Percentiles rank a stretch among this genome's conserved stretches.
Evolutionary conservation across 192 early-diverging fungal genomes (phyloP).

Genomic region (Coemansia sp.): DNA sequence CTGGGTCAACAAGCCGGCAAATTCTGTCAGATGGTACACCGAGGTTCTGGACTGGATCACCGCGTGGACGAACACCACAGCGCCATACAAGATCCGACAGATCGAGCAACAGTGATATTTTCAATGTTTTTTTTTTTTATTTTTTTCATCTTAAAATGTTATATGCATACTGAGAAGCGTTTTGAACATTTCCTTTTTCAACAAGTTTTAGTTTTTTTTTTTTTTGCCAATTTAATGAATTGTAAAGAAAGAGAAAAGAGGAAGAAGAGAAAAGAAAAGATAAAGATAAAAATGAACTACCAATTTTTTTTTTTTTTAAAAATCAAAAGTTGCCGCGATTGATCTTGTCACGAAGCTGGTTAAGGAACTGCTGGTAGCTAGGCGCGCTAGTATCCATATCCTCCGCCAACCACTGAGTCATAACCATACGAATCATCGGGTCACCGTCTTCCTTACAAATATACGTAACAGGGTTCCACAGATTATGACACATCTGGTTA

Average conservation of each 20-base stretch:
- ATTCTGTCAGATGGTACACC: slow-evolving; percentile 71
- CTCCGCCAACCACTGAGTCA: slow-evolving; percentile 87
- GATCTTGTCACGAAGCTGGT: slow-evolving; percentile 72
- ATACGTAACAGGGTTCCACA: slow-evolving; percentile 75
- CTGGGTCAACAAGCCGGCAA: slow-evolving; percentile 72
- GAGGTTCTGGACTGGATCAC: slow-evolving; percentile 71
- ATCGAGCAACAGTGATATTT: neutral
- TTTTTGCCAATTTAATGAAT: neutral
- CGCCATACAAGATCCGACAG: slow-evolving; percentile 35
- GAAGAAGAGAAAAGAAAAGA: neutral
- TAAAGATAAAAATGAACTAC: neutral
- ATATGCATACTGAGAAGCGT: no score
- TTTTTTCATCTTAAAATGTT: slow-evolving; percentile 4
- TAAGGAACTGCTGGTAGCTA: slow-evolving; percentile 77
- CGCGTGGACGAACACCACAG: slow-evolving; percentile 29
- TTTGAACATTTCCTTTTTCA: no score
- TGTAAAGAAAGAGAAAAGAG: neutral
- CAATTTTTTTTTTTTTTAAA: neutral
- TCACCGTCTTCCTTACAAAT: slow-evolving; percentile 94
- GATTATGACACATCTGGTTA: slow-evolving; percentile 64
- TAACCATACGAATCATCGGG: slow-evolving; percentile 74
- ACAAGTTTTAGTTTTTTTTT: neutral
- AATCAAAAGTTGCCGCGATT: slow-evolving; percentile 53
- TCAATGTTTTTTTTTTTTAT: neutral
- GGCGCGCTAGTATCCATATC: slow-evolving; percentile 80